Percentiles rank a stretch among this genome's conserved stretches.
Evolutionary conservation across 1,284 basidiomycete species (phyloP).

Genomic region (Apiotrichum porosum): DNA sequence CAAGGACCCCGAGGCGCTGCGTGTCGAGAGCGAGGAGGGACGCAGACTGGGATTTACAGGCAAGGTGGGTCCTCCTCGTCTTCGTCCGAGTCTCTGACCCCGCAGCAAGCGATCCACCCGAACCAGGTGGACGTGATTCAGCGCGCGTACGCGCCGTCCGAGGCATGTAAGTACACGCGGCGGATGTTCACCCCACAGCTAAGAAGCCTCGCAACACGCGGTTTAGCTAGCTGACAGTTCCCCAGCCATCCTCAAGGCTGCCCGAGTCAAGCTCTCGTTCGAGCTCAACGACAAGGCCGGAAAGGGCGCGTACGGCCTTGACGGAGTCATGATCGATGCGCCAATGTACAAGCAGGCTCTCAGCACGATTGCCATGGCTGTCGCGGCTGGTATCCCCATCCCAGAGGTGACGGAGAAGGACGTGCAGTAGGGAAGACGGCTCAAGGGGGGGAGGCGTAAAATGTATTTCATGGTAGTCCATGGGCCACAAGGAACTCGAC

Average conservation of each 20-base stretch:
- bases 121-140: slow-evolving; percentile 76
- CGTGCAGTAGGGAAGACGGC: slow-evolving; percentile 1
- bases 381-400: slow-evolving; percentile 60
- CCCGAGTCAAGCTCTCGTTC: slow-evolving; percentile 56
- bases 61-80: slow-evolving; percentile 56
- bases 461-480: too few species aligned
- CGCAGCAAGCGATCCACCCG: slow-evolving; percentile 90
- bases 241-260: slow-evolving; percentile 72
- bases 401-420: slow-evolving; percentile 47
- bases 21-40: slow-evolving; percentile 73
- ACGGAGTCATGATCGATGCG: slow-evolving; percentile 81
- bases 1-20: slow-evolving; percentile 65
- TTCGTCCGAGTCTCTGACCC: background rate
- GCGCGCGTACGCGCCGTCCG: slow-evolving; percentile 68
- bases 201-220: too few species aligned
- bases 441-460: too few species aligned
- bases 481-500: too few species aligned
- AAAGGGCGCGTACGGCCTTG: slow-evolving; percentile 62
- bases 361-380: slow-evolving; percentile 60
- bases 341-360: slow-evolving; percentile 78
- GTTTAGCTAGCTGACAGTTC: background rate
- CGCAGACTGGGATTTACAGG: slow-evolving; percentile 74
- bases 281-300: slow-evolving; percentile 39
- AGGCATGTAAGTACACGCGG: slow-evolving; percentile 54
- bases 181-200: background rate